phyloP scores from a whole-genome alignment of 2,329 filamentous ascomycete genomes.

The Beauveria scarabaeidicola region DNA sequence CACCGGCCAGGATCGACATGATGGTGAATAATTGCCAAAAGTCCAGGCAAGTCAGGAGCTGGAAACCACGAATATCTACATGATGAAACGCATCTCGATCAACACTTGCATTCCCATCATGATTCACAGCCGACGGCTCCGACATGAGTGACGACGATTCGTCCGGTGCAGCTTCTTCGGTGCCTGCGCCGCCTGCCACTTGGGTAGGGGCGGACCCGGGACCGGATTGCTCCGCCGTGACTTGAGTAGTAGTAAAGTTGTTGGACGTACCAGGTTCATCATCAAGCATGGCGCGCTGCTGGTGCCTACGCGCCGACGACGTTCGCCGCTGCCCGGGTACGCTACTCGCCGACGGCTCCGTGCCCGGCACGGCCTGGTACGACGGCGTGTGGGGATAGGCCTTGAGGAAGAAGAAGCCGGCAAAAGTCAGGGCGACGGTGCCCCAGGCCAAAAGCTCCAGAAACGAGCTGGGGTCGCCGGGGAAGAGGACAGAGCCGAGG shows the following conservation, averaged over 20 bases:
- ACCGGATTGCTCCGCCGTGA: conserved; percentile 16
- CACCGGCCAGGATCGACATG: conserved; percentile 83
- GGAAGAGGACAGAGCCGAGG: conserved; percentile 67
- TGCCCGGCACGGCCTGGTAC: conserved; percentile 48
- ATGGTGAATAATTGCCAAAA: conserved; percentile 90
- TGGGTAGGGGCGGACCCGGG: conserved; percentile 6
- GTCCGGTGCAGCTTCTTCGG: conserved; percentile 30
- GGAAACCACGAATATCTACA: conserved; percentile 83
- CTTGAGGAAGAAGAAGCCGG: conserved; percentile 77
- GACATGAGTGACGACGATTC: conserved; percentile 80
- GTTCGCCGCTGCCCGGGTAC: conserved; percentile 32
- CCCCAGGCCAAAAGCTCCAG: conserved; percentile 72
- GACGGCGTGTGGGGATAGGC: conserved; percentile 49
- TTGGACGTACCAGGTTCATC: conserved; percentile 60
- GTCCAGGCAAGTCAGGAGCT: conserved; percentile 60
- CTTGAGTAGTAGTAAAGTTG: conserved; percentile 23
- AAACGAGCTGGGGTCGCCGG: conserved; percentile 74
- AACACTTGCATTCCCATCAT: conserved; percentile 51
- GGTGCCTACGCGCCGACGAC: conserved; percentile 26
- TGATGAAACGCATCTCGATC: conserved; percentile 67
- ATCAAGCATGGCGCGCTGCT: conserved; percentile 13
- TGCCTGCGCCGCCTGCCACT: conserved; percentile 17
- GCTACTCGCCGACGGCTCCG: conserved; percentile 22
- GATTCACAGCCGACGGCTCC: conserved; percentile 43
- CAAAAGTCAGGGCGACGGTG: conserved; percentile 65